These are phyloP conservation scores for Fusarium sublunatum DNA, from an alignment of 2,329 filamentous ascomycete species.

Conservation along the genomic window DNA sequence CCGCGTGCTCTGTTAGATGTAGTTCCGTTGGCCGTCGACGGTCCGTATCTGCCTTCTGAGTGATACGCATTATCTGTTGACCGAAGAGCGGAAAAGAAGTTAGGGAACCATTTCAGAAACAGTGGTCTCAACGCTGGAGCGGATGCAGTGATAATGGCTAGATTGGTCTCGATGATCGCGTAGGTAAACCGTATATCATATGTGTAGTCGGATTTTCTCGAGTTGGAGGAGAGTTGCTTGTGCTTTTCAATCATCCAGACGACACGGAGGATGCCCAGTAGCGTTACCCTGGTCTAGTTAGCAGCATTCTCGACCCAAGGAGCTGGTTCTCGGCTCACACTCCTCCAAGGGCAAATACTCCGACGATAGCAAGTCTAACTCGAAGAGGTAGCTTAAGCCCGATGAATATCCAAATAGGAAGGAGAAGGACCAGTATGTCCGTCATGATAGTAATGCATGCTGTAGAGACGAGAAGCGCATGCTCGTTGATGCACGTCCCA, in stretches of 20 bases:
- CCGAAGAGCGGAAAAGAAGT: slow-evolving; percentile 45
- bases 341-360: slow-evolving; percentile 54
- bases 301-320: not conserved
- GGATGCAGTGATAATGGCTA: slow-evolving; percentile 53
- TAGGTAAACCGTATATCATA: slow-evolving; percentile 51
- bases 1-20: slow-evolving; percentile 4
- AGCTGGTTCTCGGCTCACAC: slow-evolving; percentile 47
- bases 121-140: slow-evolving; percentile 52
- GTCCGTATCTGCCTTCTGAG: slow-evolving; percentile 24
- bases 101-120: slow-evolving; percentile 50
- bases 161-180: slow-evolving; percentile 51
- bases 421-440: slow-evolving; percentile 53
- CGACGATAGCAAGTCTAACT: slow-evolving; percentile 53
- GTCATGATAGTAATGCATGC: slow-evolving; percentile 55
- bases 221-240: slow-evolving; percentile 13
- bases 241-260: slow-evolving; percentile 43
- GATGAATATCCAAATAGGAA: slow-evolving; percentile 57
- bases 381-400: slow-evolving; percentile 52
- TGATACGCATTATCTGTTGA: slow-evolving; percentile 29
- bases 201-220: slow-evolving; percentile 29
- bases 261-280: slow-evolving; percentile 50
- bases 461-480: slow-evolving; percentile 49
- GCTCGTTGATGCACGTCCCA: slow-evolving; percentile 49
- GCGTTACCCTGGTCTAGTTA: slow-evolving; percentile 46
- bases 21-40: slow-evolving; percentile 14